A percentile compares a stretch with the other conserved stretches of the same genome.
Conservation (phyloP, 345 rosid genomes). For the Conringia planisiliqua region DNA sequence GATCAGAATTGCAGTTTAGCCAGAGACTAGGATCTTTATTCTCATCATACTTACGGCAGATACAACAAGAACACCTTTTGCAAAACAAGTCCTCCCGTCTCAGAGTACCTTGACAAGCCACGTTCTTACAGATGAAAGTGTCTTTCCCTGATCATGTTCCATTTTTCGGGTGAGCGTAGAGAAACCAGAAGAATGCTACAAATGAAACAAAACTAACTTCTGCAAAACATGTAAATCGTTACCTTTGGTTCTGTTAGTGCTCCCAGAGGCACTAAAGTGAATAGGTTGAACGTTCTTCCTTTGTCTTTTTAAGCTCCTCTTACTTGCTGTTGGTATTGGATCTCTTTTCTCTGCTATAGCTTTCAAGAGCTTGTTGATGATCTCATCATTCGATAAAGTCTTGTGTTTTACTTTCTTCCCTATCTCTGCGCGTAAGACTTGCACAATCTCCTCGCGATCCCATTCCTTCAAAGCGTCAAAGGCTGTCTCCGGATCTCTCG, state of each 20-base stretch:
- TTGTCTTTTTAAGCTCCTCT: neutral
- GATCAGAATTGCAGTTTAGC: constrained; percentile 58
- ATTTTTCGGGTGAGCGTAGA: neutral
- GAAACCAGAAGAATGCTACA: neutral
- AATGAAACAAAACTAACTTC: neutral
- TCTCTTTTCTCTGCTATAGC: constrained; percentile 30
- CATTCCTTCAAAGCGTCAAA: constrained; percentile 47
- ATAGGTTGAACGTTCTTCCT: constrained; percentile 18
- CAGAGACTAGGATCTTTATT: constrained; percentile 75
- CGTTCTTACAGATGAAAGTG: constrained; percentile 38
- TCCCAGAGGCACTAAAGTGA: neutral
- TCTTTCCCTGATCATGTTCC: neutral
- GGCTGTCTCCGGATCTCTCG: constrained; percentile 41
- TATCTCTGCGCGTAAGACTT: constrained; percentile 57
- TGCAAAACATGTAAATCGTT: neutral
- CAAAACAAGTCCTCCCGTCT: constrained; percentile 42
- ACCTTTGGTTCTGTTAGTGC: neutral
- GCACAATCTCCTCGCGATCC: constrained; percentile 48
- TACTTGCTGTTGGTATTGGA: neutral
- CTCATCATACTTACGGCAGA: constrained; percentile 53
- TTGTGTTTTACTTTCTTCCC: constrained; percentile 53
- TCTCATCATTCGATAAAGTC: constrained; percentile 44
- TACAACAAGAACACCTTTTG: constrained; percentile 65
- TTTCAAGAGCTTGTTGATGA: constrained; percentile 51
- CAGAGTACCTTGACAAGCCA: constrained; percentile 53